Conservation (phyloP, 306 rosid species). For the Gillenia trifoliata region DNA sequence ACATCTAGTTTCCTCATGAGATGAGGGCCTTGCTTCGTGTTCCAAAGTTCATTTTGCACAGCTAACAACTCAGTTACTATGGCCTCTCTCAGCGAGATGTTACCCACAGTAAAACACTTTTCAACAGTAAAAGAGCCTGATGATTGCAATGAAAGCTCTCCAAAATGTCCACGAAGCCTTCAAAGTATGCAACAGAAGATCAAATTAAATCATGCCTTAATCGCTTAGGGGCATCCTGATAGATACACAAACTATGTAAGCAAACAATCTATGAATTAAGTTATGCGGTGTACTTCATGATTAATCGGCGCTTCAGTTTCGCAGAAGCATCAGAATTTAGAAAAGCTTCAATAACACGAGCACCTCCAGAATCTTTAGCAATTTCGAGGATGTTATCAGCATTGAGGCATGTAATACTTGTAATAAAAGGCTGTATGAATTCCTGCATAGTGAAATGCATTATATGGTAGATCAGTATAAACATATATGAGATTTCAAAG, state of each 20-base stretch:
- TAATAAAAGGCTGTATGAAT: slow-evolving; percentile 59
- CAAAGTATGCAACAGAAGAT: slow-evolving; percentile 22
- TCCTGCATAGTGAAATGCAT: slow-evolving; percentile 42
- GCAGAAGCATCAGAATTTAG: slow-evolving; percentile 65
- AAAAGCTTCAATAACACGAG: slow-evolving; percentile 85
- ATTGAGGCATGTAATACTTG: slow-evolving; percentile 61
- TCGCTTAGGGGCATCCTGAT: slow-evolving; percentile 4
- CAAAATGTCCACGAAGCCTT: slow-evolving; percentile 74
- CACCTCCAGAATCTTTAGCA: slow-evolving; percentile 61
- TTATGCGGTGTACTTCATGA: slow-evolving; percentile 48
- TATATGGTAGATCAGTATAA: background rate
- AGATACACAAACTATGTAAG: slow-evolving; percentile 4
- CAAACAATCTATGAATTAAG: slow-evolving; percentile 7
- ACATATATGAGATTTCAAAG: slow-evolving; percentile 8
- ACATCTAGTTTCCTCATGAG: slow-evolving; percentile 77
- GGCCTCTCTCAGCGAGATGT: slow-evolving; percentile 66
- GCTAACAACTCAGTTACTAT: slow-evolving; percentile 73
- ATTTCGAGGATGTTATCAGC: slow-evolving; percentile 55
- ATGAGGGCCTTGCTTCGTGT: slow-evolving; percentile 79
- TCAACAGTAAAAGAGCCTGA: slow-evolving; percentile 78
- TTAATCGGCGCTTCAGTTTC: slow-evolving; percentile 65
- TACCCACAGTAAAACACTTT: slow-evolving; percentile 65
- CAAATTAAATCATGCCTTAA: background rate
- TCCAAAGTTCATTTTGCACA: slow-evolving; percentile 65
- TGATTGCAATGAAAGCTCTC: slow-evolving; percentile 64